Conservation (phyloP, 306 rosid genomes). For the Vicia faba region DNA sequence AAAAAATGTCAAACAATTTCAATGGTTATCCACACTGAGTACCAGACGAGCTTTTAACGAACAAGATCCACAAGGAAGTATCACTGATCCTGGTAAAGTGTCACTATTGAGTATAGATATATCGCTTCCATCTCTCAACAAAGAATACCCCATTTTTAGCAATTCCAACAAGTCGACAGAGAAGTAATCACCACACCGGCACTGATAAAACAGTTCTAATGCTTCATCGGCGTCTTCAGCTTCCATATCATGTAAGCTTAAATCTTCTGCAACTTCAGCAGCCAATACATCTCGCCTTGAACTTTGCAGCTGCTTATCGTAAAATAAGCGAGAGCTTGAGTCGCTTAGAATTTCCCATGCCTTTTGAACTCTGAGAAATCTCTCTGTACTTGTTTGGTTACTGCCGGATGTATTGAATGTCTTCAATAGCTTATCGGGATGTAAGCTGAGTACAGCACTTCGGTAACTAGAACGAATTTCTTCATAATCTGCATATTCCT, state of each 20-base stretch:
- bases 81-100: conserved; percentile 62
- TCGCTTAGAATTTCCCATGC: conserved; percentile 91
- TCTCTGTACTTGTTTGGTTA: conserved; percentile 42
- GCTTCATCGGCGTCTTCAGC: conserved; percentile 60
- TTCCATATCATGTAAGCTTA: conserved; percentile 65
- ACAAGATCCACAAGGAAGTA: conserved; percentile 95
- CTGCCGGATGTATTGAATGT: conserved; percentile 35
- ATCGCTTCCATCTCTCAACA: conserved; percentile 54
- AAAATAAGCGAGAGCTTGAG: conserved; percentile 54
- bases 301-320: conserved; percentile 59
- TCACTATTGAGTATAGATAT: conserved; percentile 50
- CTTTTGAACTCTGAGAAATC: conserved; percentile 77
- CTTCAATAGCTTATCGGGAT: conserved; percentile 79
- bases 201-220: conserved; percentile 67
- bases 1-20: conserved; percentile 17
- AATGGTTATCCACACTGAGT: conserved; percentile 46
- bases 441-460: conserved; percentile 67
- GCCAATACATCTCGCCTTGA: conserved; percentile 56
- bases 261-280: conserved; percentile 77
- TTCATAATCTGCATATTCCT: conserved; percentile 70
- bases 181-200: conserved; percentile 90
- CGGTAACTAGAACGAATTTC: conserved; percentile 82
- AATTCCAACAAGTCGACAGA: conserved; percentile 69
- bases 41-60: conserved; percentile 71
- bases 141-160: conserved; percentile 68